phyloP scores from a whole-genome alignment of 164 flowering plant genomes.

The Kalanchoe fedtschenkoi region DNA sequence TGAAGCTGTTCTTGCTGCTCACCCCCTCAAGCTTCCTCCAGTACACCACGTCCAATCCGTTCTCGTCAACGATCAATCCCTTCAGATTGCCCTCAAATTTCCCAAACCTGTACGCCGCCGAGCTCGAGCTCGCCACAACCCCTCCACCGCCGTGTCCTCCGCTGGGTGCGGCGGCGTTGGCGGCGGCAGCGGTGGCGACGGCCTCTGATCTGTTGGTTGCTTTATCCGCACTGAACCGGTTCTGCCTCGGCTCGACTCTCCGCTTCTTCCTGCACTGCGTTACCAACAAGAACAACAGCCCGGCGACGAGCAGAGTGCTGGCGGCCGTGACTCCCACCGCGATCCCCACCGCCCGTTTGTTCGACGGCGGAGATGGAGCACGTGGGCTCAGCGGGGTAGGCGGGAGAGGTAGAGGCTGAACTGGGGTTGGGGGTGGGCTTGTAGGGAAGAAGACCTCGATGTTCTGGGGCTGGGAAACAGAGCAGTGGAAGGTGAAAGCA shows the following conservation, averaged over 20 bases:
- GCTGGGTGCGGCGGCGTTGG: not conserved
- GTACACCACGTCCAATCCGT: conserved; percentile 81
- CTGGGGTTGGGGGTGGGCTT: conserved; percentile 6
- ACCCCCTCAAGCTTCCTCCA: conserved; percentile 54
- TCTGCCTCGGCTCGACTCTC: not conserved
- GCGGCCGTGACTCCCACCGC: conserved; percentile 67
- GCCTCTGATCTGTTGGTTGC: not conserved
- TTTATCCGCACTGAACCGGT: not conserved
- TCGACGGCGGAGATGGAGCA: conserved; percentile 8
- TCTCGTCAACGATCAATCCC: conserved; percentile 75
- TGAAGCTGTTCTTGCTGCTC: conserved; percentile 17
- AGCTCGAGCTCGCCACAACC: not conserved
- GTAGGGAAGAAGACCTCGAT: conserved; percentile 27
- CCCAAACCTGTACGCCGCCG: conserved; percentile 14
- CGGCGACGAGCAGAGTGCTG: conserved; percentile 42
- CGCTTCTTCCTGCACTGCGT: conserved; percentile 16
- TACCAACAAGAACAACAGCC: conserved; percentile 41
- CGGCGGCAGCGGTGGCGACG: no score
- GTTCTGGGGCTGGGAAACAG: conserved; percentile 36
- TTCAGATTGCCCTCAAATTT: conserved; percentile 39
- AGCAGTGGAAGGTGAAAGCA: conserved; percentile 11
- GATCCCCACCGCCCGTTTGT: conserved; percentile 18
- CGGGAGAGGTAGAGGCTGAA: not conserved
- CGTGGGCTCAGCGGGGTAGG: not conserved
- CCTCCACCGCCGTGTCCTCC: conserved; percentile 6